Evolutionary conservation across 371 early-diverging fungal species (phyloP).

Genomic region (Mucor indicus): DNA sequence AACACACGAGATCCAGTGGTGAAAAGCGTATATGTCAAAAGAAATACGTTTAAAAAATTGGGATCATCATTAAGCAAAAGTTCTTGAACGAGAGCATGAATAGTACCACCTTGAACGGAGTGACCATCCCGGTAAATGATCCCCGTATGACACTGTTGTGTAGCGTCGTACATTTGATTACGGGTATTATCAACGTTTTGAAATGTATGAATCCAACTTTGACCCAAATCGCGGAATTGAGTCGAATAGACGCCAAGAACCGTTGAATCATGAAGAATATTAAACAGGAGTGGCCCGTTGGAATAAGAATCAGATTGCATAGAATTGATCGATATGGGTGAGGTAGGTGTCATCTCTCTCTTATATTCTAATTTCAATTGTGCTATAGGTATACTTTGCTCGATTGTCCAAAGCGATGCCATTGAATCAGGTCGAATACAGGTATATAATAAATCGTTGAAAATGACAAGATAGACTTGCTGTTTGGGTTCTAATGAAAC

Average conservation of each 20-base stretch:
- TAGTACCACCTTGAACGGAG: slow-evolving; percentile 65
- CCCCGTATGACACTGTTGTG: slow-evolving; percentile 16
- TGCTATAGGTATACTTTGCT: slow-evolving; percentile 1
- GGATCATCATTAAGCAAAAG: too few relatives aligned
- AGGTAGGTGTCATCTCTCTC: background rate
- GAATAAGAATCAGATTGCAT: slow-evolving; percentile 1
- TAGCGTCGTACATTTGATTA: slow-evolving; percentile 24
- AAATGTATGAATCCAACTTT: slow-evolving; percentile 10
- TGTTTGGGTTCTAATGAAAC: slow-evolving; percentile 10
- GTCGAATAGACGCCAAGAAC: slow-evolving; percentile 15
- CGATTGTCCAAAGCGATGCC: slow-evolving; percentile 11
- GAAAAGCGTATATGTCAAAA: slow-evolving; percentile 58
- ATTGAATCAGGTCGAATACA: slow-evolving; percentile 2
- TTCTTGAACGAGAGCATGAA: slow-evolving; percentile 66
- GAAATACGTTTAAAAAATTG: slow-evolving; percentile 47
- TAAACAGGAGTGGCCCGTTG: slow-evolving; percentile 11
- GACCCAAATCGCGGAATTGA: slow-evolving; percentile 9
- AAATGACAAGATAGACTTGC: slow-evolving; percentile 15
- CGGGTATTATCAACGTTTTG: slow-evolving; percentile 1
- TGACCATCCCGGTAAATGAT: too few relatives aligned
- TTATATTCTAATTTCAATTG: background rate
- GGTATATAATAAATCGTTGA: slow-evolving; percentile 1
- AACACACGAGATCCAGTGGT: slow-evolving; percentile 51
- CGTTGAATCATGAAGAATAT: slow-evolving; percentile 2
- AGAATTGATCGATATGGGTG: background rate